Percentiles rank a stretch among this genome's conserved stretches.
phyloP scores from a whole-genome alignment of 768 basidiomycete species.

The Calocybe cyanea region DNA sequence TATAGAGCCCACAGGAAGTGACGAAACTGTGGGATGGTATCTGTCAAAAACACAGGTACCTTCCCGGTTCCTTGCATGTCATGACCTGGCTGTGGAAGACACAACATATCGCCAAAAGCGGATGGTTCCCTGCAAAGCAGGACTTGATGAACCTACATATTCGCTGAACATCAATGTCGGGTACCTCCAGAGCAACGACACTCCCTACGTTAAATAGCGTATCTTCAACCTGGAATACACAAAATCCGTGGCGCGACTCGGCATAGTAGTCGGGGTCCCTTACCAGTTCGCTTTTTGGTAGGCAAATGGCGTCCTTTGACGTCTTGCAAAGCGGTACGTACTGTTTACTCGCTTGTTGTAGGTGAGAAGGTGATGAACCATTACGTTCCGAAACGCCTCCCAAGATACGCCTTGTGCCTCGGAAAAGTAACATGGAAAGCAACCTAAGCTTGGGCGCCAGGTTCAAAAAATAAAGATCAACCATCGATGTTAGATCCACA shows the following conservation, averaged over 20 bases:
- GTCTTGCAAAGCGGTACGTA: constrained; percentile 10
- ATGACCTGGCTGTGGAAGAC: constrained; percentile 25
- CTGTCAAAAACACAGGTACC: constrained; percentile 35
- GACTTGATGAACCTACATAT: constrained; percentile 39
- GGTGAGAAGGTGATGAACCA: constrained; percentile 8
- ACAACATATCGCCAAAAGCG: constrained; percentile 39
- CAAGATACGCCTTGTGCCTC: constrained; percentile 28
- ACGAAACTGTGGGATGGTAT: constrained; percentile 41
- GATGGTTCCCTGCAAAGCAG: constrained; percentile 39
- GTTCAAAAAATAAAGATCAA: constrained; percentile 33
- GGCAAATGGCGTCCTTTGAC: constrained; percentile 1
- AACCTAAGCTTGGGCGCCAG: constrained; percentile 33
- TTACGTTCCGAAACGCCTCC: constrained; percentile 14
- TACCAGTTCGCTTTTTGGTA: constrained; percentile 14
- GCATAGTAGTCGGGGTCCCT: constrained; percentile 31
- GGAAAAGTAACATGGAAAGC: constrained; percentile 27
- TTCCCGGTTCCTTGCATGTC: constrained; percentile 25
- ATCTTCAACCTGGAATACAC: constrained; percentile 56
- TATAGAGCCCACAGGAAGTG: constrained; percentile 49
- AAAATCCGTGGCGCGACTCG: constrained; percentile 44
- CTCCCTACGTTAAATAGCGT: constrained; percentile 64
- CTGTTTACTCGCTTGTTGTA: constrained; percentile 10
- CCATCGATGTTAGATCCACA: constrained; percentile 24
- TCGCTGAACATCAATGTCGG: not conserved
- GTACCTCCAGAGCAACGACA: not conserved